Evolutionary conservation across 1,284 basidiomycete genomes (phyloP), one percentile per base, ranked within the genome.

Genomic region (Xanthoconium separans): DNA sequence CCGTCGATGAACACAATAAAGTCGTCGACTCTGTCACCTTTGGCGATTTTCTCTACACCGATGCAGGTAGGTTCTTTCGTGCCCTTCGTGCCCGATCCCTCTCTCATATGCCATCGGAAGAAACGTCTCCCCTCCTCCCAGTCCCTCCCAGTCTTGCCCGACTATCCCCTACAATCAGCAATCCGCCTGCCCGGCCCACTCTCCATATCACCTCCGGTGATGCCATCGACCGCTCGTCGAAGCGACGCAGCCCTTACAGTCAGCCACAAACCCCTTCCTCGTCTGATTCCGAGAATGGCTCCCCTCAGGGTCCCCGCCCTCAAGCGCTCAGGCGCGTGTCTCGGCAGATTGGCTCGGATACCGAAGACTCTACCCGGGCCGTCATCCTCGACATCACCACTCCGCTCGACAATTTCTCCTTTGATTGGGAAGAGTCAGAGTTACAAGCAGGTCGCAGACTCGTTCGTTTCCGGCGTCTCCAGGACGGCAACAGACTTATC

Each of bases 31-130:
- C 82, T 0, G 76, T 83, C 52, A 75, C 81, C 36, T 84, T 91
- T 74, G 83, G 90, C 64, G 77, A 85, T 65, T 85, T 93, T 74
- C 76, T 79, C n/a, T 90, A 88, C 60, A 79, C 76, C 71, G 66
- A 75, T 13, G 59, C 73, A 22, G 74, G 84, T 84, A 51, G 56
- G 77, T 53, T 24, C 27, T 27, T 27, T 1, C 22, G 0, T 18
- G 1, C 20, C 2, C 18, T 4, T 27, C 24, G 3, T 43, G 37
- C 29, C 12, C 41, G 1, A 22, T 4, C 18, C 33, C 5, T 20
- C 10, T 18, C 61, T 57, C 39, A 56, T 42, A 6, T 24, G 22
- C 18, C 34, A 11, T 24, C n/a, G 4, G n/a, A 52, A 62, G 55
- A 59, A 12, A 12, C 7, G 27, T 27, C 39, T 2, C 8, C 34